Base-by-base conservation (phyloP, 1,284 basidiomycete genomes). In the Ceratobasidium papillatum region DNA sequence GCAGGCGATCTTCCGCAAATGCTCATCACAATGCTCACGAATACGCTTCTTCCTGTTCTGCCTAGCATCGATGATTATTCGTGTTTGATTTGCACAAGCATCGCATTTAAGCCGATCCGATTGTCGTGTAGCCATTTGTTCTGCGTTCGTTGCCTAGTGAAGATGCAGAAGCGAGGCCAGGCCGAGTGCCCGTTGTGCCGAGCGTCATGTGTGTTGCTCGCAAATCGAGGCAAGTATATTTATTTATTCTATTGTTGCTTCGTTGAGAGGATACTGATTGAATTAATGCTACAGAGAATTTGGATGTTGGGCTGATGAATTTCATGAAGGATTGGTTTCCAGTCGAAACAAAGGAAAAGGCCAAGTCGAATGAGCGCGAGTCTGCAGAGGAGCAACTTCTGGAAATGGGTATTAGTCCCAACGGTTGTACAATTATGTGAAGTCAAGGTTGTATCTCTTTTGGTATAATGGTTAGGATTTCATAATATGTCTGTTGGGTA, bases 281-380 rank as follows among this genome's bases (percentile, higher is more conserved):
- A 27, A 17, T 36, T 12, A 45, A 30, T n/a, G 27, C 9, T 52
- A 17, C 76, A 94, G 92, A 86, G 2, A 94, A 96, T 78, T 87
- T 96, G 51, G 94, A 96, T 79, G 89, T 87, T 85, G 93, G 90
- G 0, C 82, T 94, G 56, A 85, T 94, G 66, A 91, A 92, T 78
- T 96, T 95, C 79, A 94, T 98, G 89, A 87, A 92, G 77, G 90
- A 93, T 76, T 98, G 95, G 95, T 98, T 99, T 82, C 95, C 96
- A 0, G 81, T 89, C 9, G 96, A 98, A 81, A 87, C 95, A 19
- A 88, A 86, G 77, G 87, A 87, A 79, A 98, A 98, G 82, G 84
- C 91, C 58, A 87, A 86, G 76, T 87, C 90, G 79, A 96, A 96
- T 81, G 90, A 94, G 80, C 85, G 83, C 56, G 96, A 98, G 80